Percentiles rank a stretch among this genome's conserved stretches.
These are phyloP conservation scores for Pholiota microspora DNA, from an alignment of 768 basidiomycete species.

Conservation along the genomic window DNA sequence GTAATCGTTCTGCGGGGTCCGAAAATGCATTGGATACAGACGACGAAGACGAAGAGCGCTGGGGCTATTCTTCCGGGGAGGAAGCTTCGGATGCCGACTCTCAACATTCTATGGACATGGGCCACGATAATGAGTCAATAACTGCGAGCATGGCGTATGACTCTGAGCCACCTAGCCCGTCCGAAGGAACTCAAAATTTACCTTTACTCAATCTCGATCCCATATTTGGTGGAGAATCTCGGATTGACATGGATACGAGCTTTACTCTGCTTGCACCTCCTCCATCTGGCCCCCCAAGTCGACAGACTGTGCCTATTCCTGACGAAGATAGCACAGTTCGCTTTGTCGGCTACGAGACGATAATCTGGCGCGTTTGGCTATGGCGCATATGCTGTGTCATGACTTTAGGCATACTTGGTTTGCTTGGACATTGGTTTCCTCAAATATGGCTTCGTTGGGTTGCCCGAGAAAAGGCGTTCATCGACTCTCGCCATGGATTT, in stretches of 20 bases:
- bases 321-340: conserved; percentile 91
- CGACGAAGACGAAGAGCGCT: conserved; percentile 70
- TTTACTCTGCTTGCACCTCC: conserved; percentile 66
- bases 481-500: conserved; percentile 64
- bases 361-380: conserved; percentile 55
- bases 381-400: conserved; percentile 74
- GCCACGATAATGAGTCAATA: conserved; percentile 42
- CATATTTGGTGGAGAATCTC: conserved; percentile 79
- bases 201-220: conserved; percentile 75
- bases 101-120: conserved; percentile 27
- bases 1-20: conserved; percentile 54
- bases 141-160: conserved; percentile 68
- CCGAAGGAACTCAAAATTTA: conserved; percentile 42
- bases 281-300: conserved; percentile 77
- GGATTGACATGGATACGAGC: conserved; percentile 76
- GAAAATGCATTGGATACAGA: conserved; percentile 56
- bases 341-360: conserved; percentile 80
- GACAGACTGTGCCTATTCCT: conserved; percentile 80
- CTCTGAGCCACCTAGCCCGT: conserved; percentile 67
- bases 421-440: conserved; percentile 94
- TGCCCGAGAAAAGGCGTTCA: conserved; percentile 80
- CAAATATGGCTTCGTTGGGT: conserved; percentile 88
- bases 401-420: conserved; percentile 67
- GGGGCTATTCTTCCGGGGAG: conserved; percentile 91
- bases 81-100: conserved; percentile 54